These are phyloP conservation scores for Takakia lepidozioides DNA, from an alignment of 225 moss, liverwort and hornwort genomes.

Conservation along the genomic window DNA sequence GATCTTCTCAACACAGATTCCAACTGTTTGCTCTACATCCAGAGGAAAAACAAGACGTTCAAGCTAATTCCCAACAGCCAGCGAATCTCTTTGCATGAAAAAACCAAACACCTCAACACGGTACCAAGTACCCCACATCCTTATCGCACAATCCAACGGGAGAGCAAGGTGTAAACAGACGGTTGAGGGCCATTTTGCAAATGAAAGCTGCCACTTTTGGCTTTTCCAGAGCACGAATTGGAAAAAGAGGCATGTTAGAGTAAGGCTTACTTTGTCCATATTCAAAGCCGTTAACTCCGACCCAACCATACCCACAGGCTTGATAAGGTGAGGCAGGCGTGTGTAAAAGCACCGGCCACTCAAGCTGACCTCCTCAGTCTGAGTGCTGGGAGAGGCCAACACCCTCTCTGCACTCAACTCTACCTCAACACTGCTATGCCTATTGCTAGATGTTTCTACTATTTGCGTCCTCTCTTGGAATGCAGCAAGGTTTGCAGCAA, in stretches of 20 bases:
- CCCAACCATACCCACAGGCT: constrained; percentile 68
- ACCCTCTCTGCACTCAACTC: constrained; percentile 3
- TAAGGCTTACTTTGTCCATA: constrained; percentile 76
- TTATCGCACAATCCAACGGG: too few relatives aligned
- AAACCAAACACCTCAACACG: too few relatives aligned
- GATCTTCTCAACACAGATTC: constrained; percentile 44
- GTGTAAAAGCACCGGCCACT: constrained; percentile 87
- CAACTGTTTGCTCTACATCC: constrained; percentile 80
- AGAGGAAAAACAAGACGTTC: too few relatives aligned
- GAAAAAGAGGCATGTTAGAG: too few relatives aligned
- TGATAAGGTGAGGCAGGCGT: constrained; percentile 67
- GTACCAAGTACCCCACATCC: too few relatives aligned
- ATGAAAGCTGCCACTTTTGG: too few relatives aligned
- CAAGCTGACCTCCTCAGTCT: background rate
- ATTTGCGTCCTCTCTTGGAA: constrained; percentile 40
- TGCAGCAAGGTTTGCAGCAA: constrained; percentile 63
- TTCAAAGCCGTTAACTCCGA: constrained; percentile 83
- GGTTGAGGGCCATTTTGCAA: too few relatives aligned
- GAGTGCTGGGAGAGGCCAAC: background rate
- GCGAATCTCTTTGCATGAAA: too few relatives aligned
- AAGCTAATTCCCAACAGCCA: too few relatives aligned
- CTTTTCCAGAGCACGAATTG: too few relatives aligned
- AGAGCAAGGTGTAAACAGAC: too few relatives aligned
- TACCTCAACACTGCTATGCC: background rate
- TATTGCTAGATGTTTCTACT: constrained; percentile 8